Evolutionary conservation across 805 yeast species (phyloP).

Genomic region (Candida andamanensis): DNA sequence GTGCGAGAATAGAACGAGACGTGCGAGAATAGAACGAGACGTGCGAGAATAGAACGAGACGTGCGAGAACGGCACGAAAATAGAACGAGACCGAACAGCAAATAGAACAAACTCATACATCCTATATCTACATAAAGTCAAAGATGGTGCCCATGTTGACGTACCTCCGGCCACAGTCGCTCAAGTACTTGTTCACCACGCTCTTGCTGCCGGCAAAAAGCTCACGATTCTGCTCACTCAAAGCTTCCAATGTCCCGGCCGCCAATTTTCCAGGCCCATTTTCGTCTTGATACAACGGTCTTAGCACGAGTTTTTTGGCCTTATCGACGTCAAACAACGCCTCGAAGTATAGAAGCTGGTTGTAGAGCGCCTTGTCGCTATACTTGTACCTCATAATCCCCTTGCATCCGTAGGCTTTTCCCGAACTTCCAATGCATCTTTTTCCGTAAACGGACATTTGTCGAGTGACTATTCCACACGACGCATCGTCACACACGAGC

Average conservation of each 20-base stretch:
- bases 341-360: conserved; percentile 75
- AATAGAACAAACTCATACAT: too few relatives aligned
- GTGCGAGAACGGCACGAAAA: too few relatives aligned
- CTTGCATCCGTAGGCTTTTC: conserved; percentile 59
- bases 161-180: conserved; percentile 81
- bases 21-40: too few relatives aligned
- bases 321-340: conserved; percentile 78
- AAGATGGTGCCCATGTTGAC: conserved; percentile 84
- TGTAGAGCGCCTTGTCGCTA: conserved; percentile 75
- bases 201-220: conserved; percentile 48
- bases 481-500: conserved; percentile 76
- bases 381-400: conserved; percentile 79
- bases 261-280: conserved; percentile 25
- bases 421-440: conserved; percentile 67
- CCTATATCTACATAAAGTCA: conserved; percentile 46
- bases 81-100: too few relatives aligned
- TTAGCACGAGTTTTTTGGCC: conserved; percentile 53
- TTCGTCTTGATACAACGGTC: conserved; percentile 43
- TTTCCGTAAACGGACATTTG: conserved; percentile 88
- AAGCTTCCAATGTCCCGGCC: conserved; percentile 59
- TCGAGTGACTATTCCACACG: conserved; percentile 76
- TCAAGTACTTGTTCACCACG: conserved; percentile 67
- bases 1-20: too few relatives aligned
- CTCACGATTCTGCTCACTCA: conserved; percentile 74
- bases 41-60: too few relatives aligned